Evolutionary conservation across 2,329 filamentous ascomycete species (phyloP).

Genomic region (Ascochyta viciae-villosae): DNA sequence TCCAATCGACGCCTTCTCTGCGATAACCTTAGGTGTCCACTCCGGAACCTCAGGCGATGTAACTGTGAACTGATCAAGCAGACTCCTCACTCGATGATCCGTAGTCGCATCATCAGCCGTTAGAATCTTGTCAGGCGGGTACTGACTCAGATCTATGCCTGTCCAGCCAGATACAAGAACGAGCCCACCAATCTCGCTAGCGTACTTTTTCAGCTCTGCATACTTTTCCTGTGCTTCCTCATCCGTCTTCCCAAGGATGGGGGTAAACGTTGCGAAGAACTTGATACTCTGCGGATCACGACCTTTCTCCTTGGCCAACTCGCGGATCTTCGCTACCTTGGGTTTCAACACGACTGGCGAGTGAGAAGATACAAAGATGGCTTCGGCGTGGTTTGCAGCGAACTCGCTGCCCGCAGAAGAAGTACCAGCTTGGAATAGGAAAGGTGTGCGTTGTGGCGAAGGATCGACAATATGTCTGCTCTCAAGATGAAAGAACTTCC

Average conservation of each 20-base stretch:
- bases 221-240: constrained; percentile 62
- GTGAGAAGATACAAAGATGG: constrained; percentile 65
- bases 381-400: constrained; percentile 65
- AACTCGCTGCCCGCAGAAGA: constrained; percentile 65
- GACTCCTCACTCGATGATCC: constrained; percentile 49
- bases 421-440: constrained; percentile 63
- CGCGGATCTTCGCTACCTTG: constrained; percentile 61
- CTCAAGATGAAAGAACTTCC: constrained; percentile 60
- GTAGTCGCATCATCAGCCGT: constrained; percentile 62
- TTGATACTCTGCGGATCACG: constrained; percentile 65
- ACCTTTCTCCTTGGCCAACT: constrained; percentile 58
- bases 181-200: constrained; percentile 61
- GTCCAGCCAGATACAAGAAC: constrained; percentile 66
- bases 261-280: constrained; percentile 53
- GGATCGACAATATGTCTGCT: constrained; percentile 55
- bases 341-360: constrained; percentile 58
- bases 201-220: constrained; percentile 60
- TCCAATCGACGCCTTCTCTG: constrained; percentile 66
- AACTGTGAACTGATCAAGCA: constrained; percentile 45
- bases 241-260: constrained; percentile 45
- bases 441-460: constrained; percentile 50
- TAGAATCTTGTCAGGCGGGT: constrained; percentile 66
- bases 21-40: constrained; percentile 41
- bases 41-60: constrained; percentile 38
- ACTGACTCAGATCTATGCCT: constrained; percentile 65